Percentiles rank a stretch among this genome's conserved stretches.
These are phyloP conservation scores for Phytophthora parvispora DNA, from an alignment of 352 stramenopile genomes.

Conservation along the genomic window DNA sequence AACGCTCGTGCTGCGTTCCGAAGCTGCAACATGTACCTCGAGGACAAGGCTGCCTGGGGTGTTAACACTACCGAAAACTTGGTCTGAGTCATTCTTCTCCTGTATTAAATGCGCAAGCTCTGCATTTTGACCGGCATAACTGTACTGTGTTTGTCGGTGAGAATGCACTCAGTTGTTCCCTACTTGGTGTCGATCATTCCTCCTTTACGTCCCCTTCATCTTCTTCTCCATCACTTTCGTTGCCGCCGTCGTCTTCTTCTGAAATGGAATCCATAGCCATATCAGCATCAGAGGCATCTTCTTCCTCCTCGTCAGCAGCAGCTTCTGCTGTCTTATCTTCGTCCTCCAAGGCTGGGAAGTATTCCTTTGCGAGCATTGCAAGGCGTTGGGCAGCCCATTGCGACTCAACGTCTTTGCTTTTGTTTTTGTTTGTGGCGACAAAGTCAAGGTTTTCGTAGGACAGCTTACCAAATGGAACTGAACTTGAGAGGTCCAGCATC, in stretches of 20 bases:
- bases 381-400: constrained; percentile 70
- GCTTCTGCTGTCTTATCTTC: constrained; percentile 31
- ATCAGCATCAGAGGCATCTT: constrained; percentile 43
- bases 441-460: constrained; percentile 78
- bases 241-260: constrained; percentile 11
- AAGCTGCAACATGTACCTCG: constrained; percentile 89
- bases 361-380: constrained; percentile 70
- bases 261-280: constrained; percentile 44
- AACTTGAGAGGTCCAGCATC: constrained; percentile 59
- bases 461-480: constrained; percentile 61
- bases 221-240: constrained; percentile 13
- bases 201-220: constrained; percentile 20
- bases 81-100: constrained; percentile 32
- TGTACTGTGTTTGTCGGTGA: constrained; percentile 19
- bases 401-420: constrained; percentile 60
- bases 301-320: constrained; percentile 33
- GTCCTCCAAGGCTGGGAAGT: constrained; percentile 60
- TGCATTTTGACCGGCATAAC: constrained; percentile 21
- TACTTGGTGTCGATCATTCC: constrained; percentile 1
- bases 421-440: constrained; percentile 62
- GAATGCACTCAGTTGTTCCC: constrained; percentile 21
- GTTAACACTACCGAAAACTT: constrained; percentile 24
- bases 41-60: constrained; percentile 72
- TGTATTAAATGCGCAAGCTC: constrained; percentile 19
- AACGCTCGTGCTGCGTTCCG: constrained; percentile 78